Evolutionary conservation across 2,329 filamentous ascomycete species (phyloP).

Genomic region (Rhinocladiella mackenziei): DNA sequence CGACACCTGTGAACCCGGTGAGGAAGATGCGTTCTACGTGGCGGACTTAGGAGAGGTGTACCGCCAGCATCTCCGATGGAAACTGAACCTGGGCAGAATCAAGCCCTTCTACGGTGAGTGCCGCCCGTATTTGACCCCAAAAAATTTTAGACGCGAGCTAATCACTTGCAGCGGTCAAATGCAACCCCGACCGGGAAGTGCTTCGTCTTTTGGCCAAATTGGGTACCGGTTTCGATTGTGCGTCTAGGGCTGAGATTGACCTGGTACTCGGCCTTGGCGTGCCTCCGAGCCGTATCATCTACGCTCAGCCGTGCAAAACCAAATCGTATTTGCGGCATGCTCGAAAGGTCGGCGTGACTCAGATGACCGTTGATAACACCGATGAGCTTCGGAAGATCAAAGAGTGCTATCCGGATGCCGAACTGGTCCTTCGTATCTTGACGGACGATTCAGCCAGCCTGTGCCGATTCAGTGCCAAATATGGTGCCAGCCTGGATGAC

Average conservation of each 20-base stretch:
- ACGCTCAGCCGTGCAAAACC: conserved; percentile 99
- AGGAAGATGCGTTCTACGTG: conserved; percentile 97
- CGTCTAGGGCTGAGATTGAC: conserved; percentile 96
- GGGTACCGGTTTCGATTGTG: conserved; percentile 95
- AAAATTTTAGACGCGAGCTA: conserved; percentile 19
- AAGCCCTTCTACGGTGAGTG: conserved; percentile 89
- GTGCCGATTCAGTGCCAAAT: conserved; percentile 95
- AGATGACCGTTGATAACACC: conserved; percentile 99
- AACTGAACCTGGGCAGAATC: conserved; percentile 84
- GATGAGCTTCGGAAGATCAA: conserved; percentile 98
- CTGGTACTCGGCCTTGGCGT: conserved; percentile 79
- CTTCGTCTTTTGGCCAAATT: conserved; percentile 81
- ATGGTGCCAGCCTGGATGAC: conserved; percentile 82
- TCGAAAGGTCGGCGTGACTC: conserved; percentile 75
- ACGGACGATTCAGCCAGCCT: conserved; percentile 94
- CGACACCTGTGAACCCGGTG: conserved; percentile 82
- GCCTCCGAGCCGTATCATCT: conserved; percentile 89
- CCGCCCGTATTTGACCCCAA: conserved; percentile 1
- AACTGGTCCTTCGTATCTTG: conserved; percentile 89
- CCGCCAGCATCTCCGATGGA: conserved; percentile 97
- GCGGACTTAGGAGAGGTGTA: conserved; percentile 98
- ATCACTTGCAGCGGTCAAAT: conserved; percentile 74
- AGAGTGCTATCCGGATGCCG: conserved; percentile 79
- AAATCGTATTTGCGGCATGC: conserved; percentile 96
- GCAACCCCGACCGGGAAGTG: conserved; percentile 89